Evolutionary conservation across 2,329 filamentous ascomycete species (phyloP), one percentile per base, ranked within the genome.

Genomic region (Stemphylium beticola): DNA sequence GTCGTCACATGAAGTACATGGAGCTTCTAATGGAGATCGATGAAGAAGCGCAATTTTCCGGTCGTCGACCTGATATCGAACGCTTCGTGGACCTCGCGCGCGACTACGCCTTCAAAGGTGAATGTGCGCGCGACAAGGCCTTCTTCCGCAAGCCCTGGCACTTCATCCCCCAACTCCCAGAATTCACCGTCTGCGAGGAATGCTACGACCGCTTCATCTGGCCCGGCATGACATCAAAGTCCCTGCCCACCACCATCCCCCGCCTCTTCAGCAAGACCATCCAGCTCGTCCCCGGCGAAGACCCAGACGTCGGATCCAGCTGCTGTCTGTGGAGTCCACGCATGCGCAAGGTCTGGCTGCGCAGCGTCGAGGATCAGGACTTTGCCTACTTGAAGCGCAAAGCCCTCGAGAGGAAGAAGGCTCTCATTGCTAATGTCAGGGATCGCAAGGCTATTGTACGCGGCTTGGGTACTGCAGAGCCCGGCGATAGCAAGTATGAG

Each of bases 171-270:
- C 81, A 84, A 12, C 78, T 96, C 0, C 90, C 89, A 0, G 85
- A 92, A 42, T 86, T 96, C 66, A 92, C 89, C 0, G 88, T 96
- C 4, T 98, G 93, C 74, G 86, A 90, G 60, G 91, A 93, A 74
- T 98, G 93, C 74, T 96, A 90, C 71, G 85, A 91, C 14, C 87
- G 91, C 18, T 84, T 91, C 0, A 85, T 96, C n/a, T 85, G 84
- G 74, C 92, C 92, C 0, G 79, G 86, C 45, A 76, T 87, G 40
- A 55, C 59, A 10, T 54, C 62, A 29, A 78, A 83, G 4, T 78
- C 82, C 26, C 78, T 81, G 3, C 76, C 81, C 34, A 77, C 60
- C 10, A 58, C 64, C 3, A 53, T 76, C 2, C 71, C 74, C 0
- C 63, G 62, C 9, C 31, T 68, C 3, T 71, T 76, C 55, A 86